Base-by-base conservation (phyloP, 2,329 filamentous ascomycete species). In the Colletotrichum sidae region DNA sequence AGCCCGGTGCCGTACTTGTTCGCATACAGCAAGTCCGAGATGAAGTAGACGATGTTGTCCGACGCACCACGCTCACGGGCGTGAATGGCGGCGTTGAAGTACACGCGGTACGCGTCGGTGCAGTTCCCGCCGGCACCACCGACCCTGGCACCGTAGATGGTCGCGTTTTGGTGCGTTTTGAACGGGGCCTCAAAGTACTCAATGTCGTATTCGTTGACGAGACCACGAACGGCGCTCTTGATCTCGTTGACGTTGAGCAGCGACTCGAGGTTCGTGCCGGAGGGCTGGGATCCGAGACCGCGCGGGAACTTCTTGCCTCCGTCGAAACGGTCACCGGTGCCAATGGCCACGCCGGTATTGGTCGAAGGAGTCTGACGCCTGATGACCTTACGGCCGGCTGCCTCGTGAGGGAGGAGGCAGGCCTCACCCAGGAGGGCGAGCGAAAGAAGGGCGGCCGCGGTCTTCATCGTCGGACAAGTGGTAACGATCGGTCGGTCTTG, bases 31-130 rank as follows among this genome's bases (percentile, higher is more conserved):
- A 89, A 77, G 71, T 89, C 86, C 0, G 84, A 77, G 39, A 88
- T 78, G 75, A 86, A 88, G 77, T 87, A 88, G 49, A 88, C 73
- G 12, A 88, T 76, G 61, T 84, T 79, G 70, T 89, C 86, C 0
- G 86, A 80, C 0, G 82, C 83, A 34, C 86, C 86, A 11, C 86
- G 83, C 75, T 89, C 86, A 34, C 86, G 83, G 12, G 86, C 84
- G 70, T 89, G 86, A 51, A 88, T 81, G 46, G 79, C 84, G 44
- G 81, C 81, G 68, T 83, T 83, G 64, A 89, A 75, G 71, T 84
- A 86, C 34, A 86, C 80, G 49, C 82, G 79, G 69, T 84, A 83
- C 6, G 77, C 77, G 10, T 72, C 71, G 45, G 52, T 54, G 60
- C 67, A 68, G 53, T 68, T 61, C 13, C 60, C 57, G 37, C 39